Base-by-base conservation (phyloP, 2,329 filamentous ascomycete species). In the Didymella arachidicola region DNA sequence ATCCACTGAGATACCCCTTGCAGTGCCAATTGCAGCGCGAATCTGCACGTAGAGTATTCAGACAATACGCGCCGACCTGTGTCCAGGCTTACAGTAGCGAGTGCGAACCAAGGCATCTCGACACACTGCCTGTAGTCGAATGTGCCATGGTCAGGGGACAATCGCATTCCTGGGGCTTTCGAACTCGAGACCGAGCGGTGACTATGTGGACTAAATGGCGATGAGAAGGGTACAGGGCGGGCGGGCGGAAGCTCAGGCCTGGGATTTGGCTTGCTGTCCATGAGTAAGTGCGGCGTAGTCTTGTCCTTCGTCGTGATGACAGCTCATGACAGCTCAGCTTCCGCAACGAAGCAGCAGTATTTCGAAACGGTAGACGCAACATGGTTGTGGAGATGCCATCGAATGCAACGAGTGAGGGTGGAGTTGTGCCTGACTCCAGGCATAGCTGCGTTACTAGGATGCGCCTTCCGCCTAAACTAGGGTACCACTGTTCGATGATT, bases 401-500 rank as follows among this genome's bases (percentile, higher is more conserved):
- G 16, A 36, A 36, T 36, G 32, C 32, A 36, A 11, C 26, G 39
- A 25, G 38, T 4, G 38, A 38, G 25, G 58, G 34, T 30, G 41
- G 45, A 53, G 38, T 53, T 48, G 62, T 57, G 25, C 50, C 39
- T 54, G 50, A 46, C 56, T 41, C 45, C 45, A 27, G 26, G 19
- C 53, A 59, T 58, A 64, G 60, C 51, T 58, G 39, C 50, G 51
- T 53, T 60, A 39, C 38, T 59, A 62, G 65, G 65, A 66, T 68
- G 56, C 44, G 54, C 56, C 53, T 18, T 63, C 53, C 41, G 57
- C 60, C 64, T 66, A 68, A 60, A 34, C 62, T 68, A 68, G 65
- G 65, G 64, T 68, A 68, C 65, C 65, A 61, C 56, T 57, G 44
- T 63, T 63, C 53, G 48, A 47, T 11, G 32, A 16, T 38, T 38